Evolutionary conservation across 2,329 filamentous ascomycete species (phyloP), one percentile per base, ranked within the genome.

Genomic region (Talaromyces verruculosus): DNA sequence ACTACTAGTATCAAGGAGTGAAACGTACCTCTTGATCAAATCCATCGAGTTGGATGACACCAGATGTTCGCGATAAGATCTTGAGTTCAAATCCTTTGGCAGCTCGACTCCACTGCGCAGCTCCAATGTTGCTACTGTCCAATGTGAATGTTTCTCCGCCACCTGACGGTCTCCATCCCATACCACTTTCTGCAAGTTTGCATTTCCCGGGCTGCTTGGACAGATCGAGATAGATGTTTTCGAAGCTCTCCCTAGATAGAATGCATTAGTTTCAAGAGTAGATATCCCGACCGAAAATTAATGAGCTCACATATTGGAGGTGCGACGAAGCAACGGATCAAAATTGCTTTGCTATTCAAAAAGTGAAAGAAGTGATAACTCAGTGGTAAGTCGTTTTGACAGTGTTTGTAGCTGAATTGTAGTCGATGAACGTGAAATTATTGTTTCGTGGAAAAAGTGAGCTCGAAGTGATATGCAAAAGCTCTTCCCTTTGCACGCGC

Each of bases 171-270:
- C 96, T 97, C 96, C 96, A 99, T 64, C 94, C 95, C 72, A 98
- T 87, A 67, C 95, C 95, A 63, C 89, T 93, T 78, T 98, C 94
- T 69, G 94, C 93, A 75, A 99, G 93, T 76, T 95, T 89, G 82
- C 93, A 97, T 82, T 94, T 95, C 71, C 95, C 95, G 67, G 89
- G 87, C 80, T 95, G 90, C 79, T 93, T 95, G 73, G 93, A 97
- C 67, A 99, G 87, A 78, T 99, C 94, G 73, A 99, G 88, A 81
- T 95, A 93, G 82, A 98, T 97, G 81, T 92, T 93, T 77, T 98
- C 94, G 81, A 99, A 99, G 76, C 90, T 95, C 87, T 99, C 95
- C 86, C 86, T 89, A 35, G 10, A 30, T 25, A 37, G 28, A 43
- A 61, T 33, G 37, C 30, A n/a, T 65, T 62, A 65, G 64, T 19